Conservation (phyloP, 2,329 filamentous ascomycete genomes). For the Monosporascus sp. region DNA sequence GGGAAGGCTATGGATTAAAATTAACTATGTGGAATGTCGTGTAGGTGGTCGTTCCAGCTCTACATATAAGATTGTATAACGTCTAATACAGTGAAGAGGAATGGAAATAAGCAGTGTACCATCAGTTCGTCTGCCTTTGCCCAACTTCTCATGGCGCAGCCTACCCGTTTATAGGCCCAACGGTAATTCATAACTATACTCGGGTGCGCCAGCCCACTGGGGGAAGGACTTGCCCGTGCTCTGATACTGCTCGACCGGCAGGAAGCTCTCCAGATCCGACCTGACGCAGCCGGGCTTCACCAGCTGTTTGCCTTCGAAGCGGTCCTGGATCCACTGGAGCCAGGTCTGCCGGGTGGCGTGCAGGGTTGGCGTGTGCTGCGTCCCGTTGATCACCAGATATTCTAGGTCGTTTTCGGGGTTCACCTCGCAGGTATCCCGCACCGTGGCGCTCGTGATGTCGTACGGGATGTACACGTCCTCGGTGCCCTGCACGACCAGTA, state of each 20-base stretch:
- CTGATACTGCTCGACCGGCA: constrained; percentile 10
- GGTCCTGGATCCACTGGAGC: constrained; percentile 18
- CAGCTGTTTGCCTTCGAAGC: constrained; percentile 11
- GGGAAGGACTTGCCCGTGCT: constrained; percentile 10
- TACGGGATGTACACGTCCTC: constrained; percentile 14
- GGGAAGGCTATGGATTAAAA: too few species aligned
- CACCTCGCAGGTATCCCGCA: constrained; percentile 7
- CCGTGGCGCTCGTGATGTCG: constrained; percentile 7
- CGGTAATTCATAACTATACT: constrained; percentile 12
- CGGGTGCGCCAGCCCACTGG: constrained; percentile 13
- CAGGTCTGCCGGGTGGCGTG: constrained; percentile 15
- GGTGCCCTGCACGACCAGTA: constrained; percentile 32
- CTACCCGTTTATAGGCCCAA: constrained; percentile 7
- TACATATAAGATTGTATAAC: too few species aligned
- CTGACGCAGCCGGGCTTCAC: constrained; percentile 7
- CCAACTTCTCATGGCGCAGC: too few species aligned
- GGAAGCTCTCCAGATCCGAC: constrained; percentile 9
- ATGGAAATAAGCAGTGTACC: too few species aligned
- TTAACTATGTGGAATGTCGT: too few species aligned
- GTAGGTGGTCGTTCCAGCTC: too few species aligned
- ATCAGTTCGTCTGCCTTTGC: too few species aligned
- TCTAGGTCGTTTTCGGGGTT: constrained; percentile 5
- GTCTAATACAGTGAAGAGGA: too few species aligned
- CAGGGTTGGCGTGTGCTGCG: constrained; percentile 14
- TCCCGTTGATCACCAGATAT: constrained; percentile 15